phyloP scores from a whole-genome alignment of 441 rosid species.

The Pelargonium citronellum region DNA sequence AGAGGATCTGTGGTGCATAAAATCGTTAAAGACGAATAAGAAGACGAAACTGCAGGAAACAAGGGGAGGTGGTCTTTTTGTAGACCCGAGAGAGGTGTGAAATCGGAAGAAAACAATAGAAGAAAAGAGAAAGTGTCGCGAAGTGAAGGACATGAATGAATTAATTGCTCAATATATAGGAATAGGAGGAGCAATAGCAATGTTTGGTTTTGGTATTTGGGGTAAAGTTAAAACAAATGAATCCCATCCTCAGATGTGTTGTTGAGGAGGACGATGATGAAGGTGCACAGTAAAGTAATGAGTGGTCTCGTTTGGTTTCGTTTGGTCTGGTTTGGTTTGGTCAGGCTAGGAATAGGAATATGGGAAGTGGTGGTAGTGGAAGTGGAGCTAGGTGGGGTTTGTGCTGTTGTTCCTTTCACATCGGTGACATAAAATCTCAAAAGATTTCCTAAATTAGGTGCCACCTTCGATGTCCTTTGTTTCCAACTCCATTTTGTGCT shows the following conservation, averaged over 20 bases:
- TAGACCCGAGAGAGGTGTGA: conserved; percentile 84
- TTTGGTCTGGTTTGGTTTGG: background rate
- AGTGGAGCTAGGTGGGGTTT: conserved; percentile 25
- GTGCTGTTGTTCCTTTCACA: conserved; percentile 43
- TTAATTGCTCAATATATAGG: background rate
- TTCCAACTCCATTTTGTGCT: conserved; percentile 20
- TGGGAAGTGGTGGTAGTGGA: background rate
- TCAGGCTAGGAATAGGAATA: background rate
- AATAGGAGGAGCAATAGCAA: background rate
- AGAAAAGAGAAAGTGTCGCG: background rate
- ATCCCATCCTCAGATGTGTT: conserved; percentile 22
- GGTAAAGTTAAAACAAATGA: background rate
- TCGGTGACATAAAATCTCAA: conserved; percentile 36
- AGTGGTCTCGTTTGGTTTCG: too few relatives aligned
- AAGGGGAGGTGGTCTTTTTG: conserved; percentile 41
- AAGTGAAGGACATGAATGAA: background rate
- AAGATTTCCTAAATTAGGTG: conserved; percentile 60
- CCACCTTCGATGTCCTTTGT: conserved; percentile 46
- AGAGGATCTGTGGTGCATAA: conserved; percentile 80
- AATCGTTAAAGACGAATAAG: conserved; percentile 36
- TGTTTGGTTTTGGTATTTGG: background rate
- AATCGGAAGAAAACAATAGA: background rate
- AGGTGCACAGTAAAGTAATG: too few relatives aligned
- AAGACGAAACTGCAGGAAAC: too few relatives aligned
- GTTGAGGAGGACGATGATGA: conserved; percentile 3